These are phyloP conservation scores for Puccinia polysora DNA, from an alignment of 1,284 basidiomycete species.

Conservation along the genomic window DNA sequence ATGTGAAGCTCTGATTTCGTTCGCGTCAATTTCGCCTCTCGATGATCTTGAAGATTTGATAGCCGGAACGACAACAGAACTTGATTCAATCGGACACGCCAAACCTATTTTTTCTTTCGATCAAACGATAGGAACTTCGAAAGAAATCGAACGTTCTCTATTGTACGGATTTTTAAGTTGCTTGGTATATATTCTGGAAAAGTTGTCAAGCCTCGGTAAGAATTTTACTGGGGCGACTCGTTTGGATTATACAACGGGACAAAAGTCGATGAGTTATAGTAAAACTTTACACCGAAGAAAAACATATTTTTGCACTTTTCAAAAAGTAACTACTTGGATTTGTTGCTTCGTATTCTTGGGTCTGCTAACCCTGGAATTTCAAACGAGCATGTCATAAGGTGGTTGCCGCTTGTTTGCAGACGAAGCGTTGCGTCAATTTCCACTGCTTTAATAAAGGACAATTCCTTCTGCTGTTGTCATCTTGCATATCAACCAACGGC, in stretches of 20 bases:
- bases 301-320: neutral
- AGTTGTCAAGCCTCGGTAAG: neutral
- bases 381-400: neutral
- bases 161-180: constrained; percentile 1
- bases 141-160: constrained; percentile 5
- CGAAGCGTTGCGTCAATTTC: too few relatives aligned
- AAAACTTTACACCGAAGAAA: neutral
- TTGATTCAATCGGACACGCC: constrained; percentile 1
- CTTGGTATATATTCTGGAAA: neutral
- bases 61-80: neutral
- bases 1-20: constrained; percentile 7
- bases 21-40: neutral
- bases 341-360: constrained; percentile 14
- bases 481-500: too few relatives aligned
- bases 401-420: too few relatives aligned
- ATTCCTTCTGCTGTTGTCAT: too few relatives aligned
- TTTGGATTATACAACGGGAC: neutral
- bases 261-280: neutral
- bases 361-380: neutral
- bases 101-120: constrained; percentile 10
- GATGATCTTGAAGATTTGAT: constrained; percentile 3
- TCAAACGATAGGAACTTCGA: neutral
- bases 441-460: too few relatives aligned
- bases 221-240: neutral
- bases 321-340: constrained; percentile 19